Conservation (phyloP, 2,329 filamentous ascomycete genomes). For the Venturia carpophila region DNA sequence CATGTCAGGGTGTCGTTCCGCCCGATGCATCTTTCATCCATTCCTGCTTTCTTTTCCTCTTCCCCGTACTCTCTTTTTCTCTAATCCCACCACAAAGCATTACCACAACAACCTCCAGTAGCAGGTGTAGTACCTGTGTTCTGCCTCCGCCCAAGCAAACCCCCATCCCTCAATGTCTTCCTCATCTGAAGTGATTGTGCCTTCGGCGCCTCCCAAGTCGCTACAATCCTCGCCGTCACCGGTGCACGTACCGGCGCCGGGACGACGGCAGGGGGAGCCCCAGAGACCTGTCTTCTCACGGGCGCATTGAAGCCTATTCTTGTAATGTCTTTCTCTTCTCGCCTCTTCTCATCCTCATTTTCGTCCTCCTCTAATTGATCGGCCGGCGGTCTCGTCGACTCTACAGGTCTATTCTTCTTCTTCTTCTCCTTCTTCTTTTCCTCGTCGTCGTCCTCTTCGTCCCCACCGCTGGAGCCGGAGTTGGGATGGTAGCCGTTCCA, state of each 20-base stretch:
- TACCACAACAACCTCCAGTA: slow-evolving; percentile 15
- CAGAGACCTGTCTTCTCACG: neutral
- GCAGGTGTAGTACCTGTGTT: neutral
- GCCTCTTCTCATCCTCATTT: neutral
- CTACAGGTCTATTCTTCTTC: neutral
- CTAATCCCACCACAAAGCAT: slow-evolving; percentile 18
- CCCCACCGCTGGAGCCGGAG: neutral
- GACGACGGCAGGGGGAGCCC: neutral
- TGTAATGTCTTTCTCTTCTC: neutral
- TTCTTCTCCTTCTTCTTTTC: slow-evolving; percentile 1
- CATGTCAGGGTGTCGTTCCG: too few species aligned
- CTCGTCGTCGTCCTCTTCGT: neutral
- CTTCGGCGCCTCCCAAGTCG: slow-evolving; percentile 4
- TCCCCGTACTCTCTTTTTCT: neutral
- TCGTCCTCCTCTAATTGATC: neutral
- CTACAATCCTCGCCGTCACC: slow-evolving; percentile 4
- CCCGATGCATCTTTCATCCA: too few species aligned
- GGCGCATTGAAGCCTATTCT: neutral
- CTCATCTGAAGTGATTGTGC: neutral
- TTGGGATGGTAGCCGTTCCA: neutral
- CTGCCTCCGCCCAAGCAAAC: neutral
- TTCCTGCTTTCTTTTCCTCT: too few species aligned
- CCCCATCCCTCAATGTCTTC: neutral
- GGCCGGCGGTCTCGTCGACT: neutral
- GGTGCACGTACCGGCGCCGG: neutral